Evolutionary conservation across 352 stramenopile species (phyloP), one percentile per base, ranked within the genome.

Genomic region (Phytophthora melonis): DNA sequence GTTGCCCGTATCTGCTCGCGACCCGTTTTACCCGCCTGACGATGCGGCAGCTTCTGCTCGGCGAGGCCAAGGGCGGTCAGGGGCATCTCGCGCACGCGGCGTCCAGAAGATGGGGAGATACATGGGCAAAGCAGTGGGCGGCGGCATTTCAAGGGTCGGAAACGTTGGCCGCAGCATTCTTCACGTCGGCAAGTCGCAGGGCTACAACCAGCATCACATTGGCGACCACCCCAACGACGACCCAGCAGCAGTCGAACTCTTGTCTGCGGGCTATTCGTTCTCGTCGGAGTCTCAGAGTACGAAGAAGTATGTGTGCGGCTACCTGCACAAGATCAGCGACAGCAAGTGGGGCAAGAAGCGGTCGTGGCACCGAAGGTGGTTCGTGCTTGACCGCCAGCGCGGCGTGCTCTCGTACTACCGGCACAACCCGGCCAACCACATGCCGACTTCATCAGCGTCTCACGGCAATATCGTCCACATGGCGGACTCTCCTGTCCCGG

Each of bases 261-360:
- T 90, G 5, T 77, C 70, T 5, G 77, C 82, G 3, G 84, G 87
- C 0, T 91, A 90, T 45, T 79, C 70, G 7, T 94, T 94, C 63
- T 94, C 86, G 36, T 93, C 86, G 1, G 88, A 94, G 62, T 93
- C 81, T 7, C 88, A 91, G 60, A 87, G 86, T 56, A 95, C 84
- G 49, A 91, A 91, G 36, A 87, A 93, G 62, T 94, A 93, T 56
- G 87, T 94, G 8, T 93, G 87, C 25, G 89, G 89, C 1, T 96
- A 96, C 53, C 49, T 96, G 14, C 86, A 96, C 77, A 96, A 96
- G 70, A 87, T 96, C 32, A 94, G 88, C 58, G 89, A 96, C 63
- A 88, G 88, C 57, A 96, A 95, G 59, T 95, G 88, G 86, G 83
- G 86, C 0, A 82, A 95, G 58, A 82, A 96, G 63, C 83, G 88